These are phyloP conservation scores for Anaeramoeba flamelloides DNA, from an alignment of 78 protist genomes.

Conservation along the genomic window DNA sequence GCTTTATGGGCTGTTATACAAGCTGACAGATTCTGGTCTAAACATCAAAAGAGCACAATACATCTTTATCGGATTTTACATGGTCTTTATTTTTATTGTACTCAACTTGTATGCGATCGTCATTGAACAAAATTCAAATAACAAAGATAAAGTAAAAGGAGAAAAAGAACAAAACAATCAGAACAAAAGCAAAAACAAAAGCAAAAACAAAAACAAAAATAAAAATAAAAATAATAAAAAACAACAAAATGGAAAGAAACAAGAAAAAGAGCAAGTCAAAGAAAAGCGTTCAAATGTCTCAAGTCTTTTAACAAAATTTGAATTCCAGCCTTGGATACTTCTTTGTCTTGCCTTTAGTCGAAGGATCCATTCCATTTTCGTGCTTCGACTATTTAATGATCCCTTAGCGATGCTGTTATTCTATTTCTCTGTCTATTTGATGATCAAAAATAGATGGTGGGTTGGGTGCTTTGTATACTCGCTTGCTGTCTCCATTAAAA, in stretches of 20 bases:
- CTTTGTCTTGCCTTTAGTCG: conserved; percentile 24
- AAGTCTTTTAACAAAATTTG: too few relatives aligned
- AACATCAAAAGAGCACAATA: conserved; percentile 36
- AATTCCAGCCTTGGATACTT: conserved; percentile 36
- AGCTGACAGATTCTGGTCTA: conserved; percentile 29
- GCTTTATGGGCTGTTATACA: conserved; percentile 16
- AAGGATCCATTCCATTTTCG: conserved; percentile 69
- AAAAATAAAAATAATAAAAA: too few relatives aligned
- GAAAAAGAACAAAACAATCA: too few relatives aligned
- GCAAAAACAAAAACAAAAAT: too few relatives aligned
- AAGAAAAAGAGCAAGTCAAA: too few relatives aligned
- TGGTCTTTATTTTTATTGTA: neutral
- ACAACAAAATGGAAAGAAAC: too few relatives aligned
- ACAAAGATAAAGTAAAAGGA: too few relatives aligned
- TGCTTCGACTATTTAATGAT: conserved; percentile 75
- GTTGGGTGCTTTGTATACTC: conserved; percentile 36
- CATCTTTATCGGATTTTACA: conserved; percentile 27
- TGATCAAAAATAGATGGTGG: conserved; percentile 22
- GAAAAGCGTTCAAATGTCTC: too few relatives aligned
- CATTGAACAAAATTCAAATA: neutral
- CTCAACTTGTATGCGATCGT: neutral
- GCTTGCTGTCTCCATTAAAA: conserved; percentile 58
- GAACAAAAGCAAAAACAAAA: too few relatives aligned
- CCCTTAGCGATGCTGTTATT: conserved; percentile 43
- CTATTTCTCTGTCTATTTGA: conserved; percentile 28